A percentile compares a stretch with the other conserved stretches of the same genome.
Conservation (phyloP, 225 moss, liverwort and hornwort genomes). For the Bryum argenteum region DNA sequence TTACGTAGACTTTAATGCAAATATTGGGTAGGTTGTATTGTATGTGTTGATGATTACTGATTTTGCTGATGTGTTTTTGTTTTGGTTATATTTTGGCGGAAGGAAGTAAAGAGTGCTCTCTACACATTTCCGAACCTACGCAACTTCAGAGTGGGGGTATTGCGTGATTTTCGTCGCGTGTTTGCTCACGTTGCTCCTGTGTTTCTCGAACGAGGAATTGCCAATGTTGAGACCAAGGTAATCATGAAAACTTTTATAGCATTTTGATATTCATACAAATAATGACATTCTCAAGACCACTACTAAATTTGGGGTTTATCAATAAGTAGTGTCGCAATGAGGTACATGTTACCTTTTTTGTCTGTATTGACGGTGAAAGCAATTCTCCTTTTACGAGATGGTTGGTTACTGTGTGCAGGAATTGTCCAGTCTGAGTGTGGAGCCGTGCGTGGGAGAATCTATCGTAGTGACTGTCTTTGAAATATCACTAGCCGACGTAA, state of each 20-base stretch:
- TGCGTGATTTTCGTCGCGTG: conserved; percentile 80
- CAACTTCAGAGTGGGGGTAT: conserved; percentile 81
- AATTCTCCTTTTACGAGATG: not conserved
- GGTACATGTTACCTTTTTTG: not conserved
- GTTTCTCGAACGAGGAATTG: conserved; percentile 90
- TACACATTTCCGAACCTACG: conserved; percentile 84
- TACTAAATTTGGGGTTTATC: too few relatives aligned
- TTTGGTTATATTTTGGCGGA: conserved; percentile 19
- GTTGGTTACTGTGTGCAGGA: conserved; percentile 58
- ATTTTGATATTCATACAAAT: too few relatives aligned
- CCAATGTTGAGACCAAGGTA: conserved; percentile 90
- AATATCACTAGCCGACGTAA: conserved; percentile 71
- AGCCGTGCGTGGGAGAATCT: conserved; percentile 66
- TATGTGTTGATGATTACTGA: not conserved
- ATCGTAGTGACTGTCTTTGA: conserved; percentile 83
- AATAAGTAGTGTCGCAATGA: too few relatives aligned
- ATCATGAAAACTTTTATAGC: too few relatives aligned
- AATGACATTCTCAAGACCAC: too few relatives aligned
- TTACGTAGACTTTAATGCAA: too few relatives aligned
- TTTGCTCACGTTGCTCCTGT: conserved; percentile 89
- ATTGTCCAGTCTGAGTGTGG: conserved; percentile 89
- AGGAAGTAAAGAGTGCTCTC: conserved; percentile 83
- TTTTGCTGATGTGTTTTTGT: not conserved
- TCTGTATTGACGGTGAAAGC: not conserved
- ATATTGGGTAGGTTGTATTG: too few relatives aligned